Evolutionary conservation across 371 early-diverging fungal species (phyloP).

Genomic region (Rhizomucor pusillus): DNA sequence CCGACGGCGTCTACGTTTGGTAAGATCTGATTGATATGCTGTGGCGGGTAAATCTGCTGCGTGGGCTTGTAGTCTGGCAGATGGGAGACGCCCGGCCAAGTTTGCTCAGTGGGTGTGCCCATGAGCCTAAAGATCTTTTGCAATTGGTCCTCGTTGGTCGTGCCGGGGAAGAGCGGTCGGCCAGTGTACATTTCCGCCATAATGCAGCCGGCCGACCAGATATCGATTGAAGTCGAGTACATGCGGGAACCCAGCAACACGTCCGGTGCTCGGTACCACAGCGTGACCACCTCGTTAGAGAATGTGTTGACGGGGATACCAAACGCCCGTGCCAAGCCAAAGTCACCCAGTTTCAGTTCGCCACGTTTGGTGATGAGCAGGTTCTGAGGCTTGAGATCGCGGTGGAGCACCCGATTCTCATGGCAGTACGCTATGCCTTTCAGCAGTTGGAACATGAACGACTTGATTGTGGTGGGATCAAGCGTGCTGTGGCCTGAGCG

Average conservation of each 20-base stretch:
- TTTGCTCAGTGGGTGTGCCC: constrained; percentile 85
- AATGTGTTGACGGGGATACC: constrained; percentile 97
- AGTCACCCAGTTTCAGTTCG: constrained; percentile 92
- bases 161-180: constrained; percentile 94
- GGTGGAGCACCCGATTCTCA: constrained; percentile 91
- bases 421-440: constrained; percentile 94
- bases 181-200: constrained; percentile 96
- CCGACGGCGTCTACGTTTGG: constrained; percentile 78
- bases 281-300: constrained; percentile 98
- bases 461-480: constrained; percentile 67
- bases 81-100: constrained; percentile 86
- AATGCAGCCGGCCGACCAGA: constrained; percentile 99
- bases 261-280: constrained; percentile 97
- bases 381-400: constrained; percentile 98
- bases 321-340: constrained; percentile 95
- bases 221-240: constrained; percentile 97
- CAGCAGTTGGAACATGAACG: constrained; percentile 87
- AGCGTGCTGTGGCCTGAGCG: constrained; percentile 65
- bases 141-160: constrained; percentile 89
- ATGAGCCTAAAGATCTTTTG: constrained; percentile 83
- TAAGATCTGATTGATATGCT: constrained; percentile 61
- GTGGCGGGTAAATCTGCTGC: constrained; percentile 72
- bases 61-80: constrained; percentile 86
- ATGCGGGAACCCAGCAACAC: constrained; percentile 94
- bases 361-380: constrained; percentile 86